Evolutionary conservation across 2,329 filamentous ascomycete genomes (phyloP), one percentile per base, ranked within the genome.

Genomic region (Diaporthe vexans): DNA sequence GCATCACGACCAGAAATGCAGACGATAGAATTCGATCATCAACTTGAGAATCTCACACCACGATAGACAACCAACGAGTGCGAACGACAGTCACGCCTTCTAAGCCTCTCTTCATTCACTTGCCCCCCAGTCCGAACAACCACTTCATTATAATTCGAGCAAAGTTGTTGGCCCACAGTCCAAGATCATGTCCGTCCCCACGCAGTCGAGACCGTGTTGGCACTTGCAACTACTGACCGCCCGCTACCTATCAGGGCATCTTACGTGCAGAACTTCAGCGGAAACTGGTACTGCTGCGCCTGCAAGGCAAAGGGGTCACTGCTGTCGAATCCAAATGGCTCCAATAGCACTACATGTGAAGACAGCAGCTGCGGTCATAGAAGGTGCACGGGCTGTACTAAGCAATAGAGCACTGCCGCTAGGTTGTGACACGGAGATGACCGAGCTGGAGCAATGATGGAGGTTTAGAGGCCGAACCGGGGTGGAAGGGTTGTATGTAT

Each of bases 281-380:
- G 61, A 19, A 69, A 69, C 35, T 73, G 71, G 71, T 73, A 73
- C 52, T 73, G 71, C n/a, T 73, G 71, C 52, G 40, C 33, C 35
- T 73, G 71, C 19, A 58, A 48, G 35, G 8, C 24, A 11, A 69
- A 48, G 7, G 7, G 37, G 5, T 46, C 11, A 5, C 15, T 73
- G 4, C 43, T 73, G 10, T 6, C n/a, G 13, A 73, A 73, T 13
- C 19, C 52, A 21, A 73, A 73, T 17, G 15, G 26, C 19, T 8
- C 9, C 19, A 1, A 33, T 19, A 72, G 70, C 35, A 24, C n/a
- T 21, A 24, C 4, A 4, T 72, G 70, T 56, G 70, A 72, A n/a
- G 70, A 72, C 10, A 10, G 10, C 17, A 52, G 51, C 26, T 72
- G 70, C 13, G 9, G 24, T 24, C 70, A 72, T 37, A 6, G 0